Percentiles rank a stretch among this genome's conserved stretches.
Evolutionary conservation across 805 yeast genomes (phyloP).

Genomic region (Candida bentonensis): DNA sequence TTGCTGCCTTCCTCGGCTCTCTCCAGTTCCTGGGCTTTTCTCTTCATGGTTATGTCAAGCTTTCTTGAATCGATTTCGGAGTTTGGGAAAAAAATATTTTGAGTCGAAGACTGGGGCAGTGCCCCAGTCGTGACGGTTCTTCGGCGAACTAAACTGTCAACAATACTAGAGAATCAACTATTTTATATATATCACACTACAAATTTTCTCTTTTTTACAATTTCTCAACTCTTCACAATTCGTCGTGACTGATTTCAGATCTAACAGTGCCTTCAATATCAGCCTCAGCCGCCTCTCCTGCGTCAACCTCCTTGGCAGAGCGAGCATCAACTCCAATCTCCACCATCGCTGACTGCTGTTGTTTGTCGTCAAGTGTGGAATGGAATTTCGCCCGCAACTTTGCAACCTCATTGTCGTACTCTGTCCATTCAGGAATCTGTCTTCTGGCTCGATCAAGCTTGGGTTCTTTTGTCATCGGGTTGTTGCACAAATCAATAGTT

Average conservation of each 20-base stretch:
- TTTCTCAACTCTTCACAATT: no score
- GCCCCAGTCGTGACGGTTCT: no score
- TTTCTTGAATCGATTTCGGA: no score
- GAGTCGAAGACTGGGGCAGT: background rate
- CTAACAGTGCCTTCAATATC: background rate
- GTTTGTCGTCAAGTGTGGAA: background rate
- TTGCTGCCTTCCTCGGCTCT: no score
- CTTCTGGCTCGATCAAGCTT: slow-evolving; percentile 64
- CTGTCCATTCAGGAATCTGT: slow-evolving; percentile 65
- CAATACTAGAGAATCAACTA: no score
- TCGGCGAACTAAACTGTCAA: no score
- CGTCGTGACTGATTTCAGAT: no score
- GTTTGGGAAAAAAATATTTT: background rate
- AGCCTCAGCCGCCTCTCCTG: background rate
- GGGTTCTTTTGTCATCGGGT: slow-evolving; percentile 69
- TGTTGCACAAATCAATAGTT: slow-evolving; percentile 73
- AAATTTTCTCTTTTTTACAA: background rate
- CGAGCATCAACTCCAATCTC: slow-evolving; percentile 1
- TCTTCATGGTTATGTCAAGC: slow-evolving; percentile 4
- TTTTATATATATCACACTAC: no score
- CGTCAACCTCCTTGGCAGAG: slow-evolving; percentile 1
- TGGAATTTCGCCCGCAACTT: slow-evolving; percentile 9
- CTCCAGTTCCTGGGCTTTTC: background rate
- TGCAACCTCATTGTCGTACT: slow-evolving; percentile 43
- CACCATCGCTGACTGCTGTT: background rate